Conservation (phyloP, 1,139 yeast genomes). For the Arxiozyma heterogenica region DNA sequence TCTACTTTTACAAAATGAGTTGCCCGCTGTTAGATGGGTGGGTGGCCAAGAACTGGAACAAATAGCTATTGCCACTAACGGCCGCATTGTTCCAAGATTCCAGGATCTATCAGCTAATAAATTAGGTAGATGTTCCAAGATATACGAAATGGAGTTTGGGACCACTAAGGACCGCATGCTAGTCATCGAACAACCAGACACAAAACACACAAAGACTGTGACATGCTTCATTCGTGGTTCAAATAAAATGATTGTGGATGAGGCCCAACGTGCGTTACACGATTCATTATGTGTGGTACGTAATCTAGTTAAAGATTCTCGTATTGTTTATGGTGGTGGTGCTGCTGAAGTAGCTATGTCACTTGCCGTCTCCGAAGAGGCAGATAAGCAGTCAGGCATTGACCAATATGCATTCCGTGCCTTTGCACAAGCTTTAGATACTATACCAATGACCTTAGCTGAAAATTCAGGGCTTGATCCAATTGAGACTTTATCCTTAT, state of each 20-base stretch:
- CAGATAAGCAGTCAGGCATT: slow-evolving; percentile 86
- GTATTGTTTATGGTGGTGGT: slow-evolving; percentile 98
- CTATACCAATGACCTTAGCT: slow-evolving; percentile 89
- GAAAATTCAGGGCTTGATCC: slow-evolving; percentile 95
- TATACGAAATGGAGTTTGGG: slow-evolving; percentile 86
- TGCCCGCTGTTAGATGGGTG: slow-evolving; percentile 98
- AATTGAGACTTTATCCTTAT: slow-evolving; percentile 73
- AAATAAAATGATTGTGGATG: slow-evolving; percentile 95
- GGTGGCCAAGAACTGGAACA: slow-evolving; percentile 96
- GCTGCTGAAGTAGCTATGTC: slow-evolving; percentile 95
- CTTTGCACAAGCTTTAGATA: slow-evolving; percentile 82
- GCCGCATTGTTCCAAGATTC: slow-evolving; percentile 93
- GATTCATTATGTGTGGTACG: slow-evolving; percentile 97
- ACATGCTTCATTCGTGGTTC: slow-evolving; percentile 93
- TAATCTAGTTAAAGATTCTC: slow-evolving; percentile 80
- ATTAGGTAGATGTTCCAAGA: slow-evolving; percentile 79
- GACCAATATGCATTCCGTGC: slow-evolving; percentile 98
- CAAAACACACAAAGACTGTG: slow-evolving; percentile 82
- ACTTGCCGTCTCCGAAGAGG: slow-evolving; percentile 81
- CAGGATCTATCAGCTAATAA: slow-evolving; percentile 80
- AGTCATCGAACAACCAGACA: slow-evolving; percentile 64
- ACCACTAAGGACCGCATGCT: slow-evolving; percentile 95
- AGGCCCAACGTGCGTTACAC: slow-evolving; percentile 91
- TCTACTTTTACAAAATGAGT: slow-evolving; percentile 70
- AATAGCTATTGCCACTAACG: slow-evolving; percentile 94